Percentiles rank a stretch among this genome's conserved stretches.
These are phyloP conservation scores for Trichophyton verrucosum DNA, from an alignment of 2,329 filamentous ascomycete genomes.

Conservation along the genomic window DNA sequence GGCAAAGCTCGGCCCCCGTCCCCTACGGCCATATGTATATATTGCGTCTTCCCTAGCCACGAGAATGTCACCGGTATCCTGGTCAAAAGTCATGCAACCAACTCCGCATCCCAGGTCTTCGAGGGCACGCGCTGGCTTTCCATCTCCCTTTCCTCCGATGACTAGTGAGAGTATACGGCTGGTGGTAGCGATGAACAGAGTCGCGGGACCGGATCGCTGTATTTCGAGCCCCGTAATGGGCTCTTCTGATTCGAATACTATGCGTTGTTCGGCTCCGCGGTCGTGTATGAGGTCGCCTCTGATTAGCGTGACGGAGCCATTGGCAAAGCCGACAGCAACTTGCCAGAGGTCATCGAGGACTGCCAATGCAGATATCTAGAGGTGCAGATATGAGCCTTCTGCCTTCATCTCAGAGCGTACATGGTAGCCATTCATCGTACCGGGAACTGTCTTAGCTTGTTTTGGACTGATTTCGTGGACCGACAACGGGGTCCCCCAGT, in stretches of 20 bases:
- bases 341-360: slow-evolving; percentile 81
- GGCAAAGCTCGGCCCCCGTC: slow-evolving; percentile 73
- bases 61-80: slow-evolving; percentile 66
- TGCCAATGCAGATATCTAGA: slow-evolving; percentile 64
- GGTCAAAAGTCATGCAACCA: slow-evolving; percentile 89
- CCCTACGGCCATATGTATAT: slow-evolving; percentile 80
- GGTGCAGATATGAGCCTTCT: not conserved
- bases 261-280: slow-evolving; percentile 82
- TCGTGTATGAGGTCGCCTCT: slow-evolving; percentile 92
- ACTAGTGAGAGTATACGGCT: slow-evolving; percentile 73
- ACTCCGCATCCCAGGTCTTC: slow-evolving; percentile 83
- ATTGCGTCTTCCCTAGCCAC: slow-evolving; percentile 92
- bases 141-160: slow-evolving; percentile 78
- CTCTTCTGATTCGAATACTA: slow-evolving; percentile 92
- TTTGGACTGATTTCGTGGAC: slow-evolving; percentile 73
- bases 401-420: not conserved
- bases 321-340: slow-evolving; percentile 88
- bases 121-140: slow-evolving; percentile 72
- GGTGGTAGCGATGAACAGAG: slow-evolving; percentile 85
- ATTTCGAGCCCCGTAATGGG: slow-evolving; percentile 88
- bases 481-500: slow-evolving; percentile 78
- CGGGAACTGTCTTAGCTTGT: slow-evolving; percentile 87
- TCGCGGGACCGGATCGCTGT: slow-evolving; percentile 51
- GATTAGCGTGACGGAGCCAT: slow-evolving; percentile 86
- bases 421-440: slow-evolving; percentile 35